Evolutionary conservation across 371 early-diverging fungal genomes (phyloP), one percentile per base, ranked within the genome.

Genomic region (Capniomyces stellatus): DNA sequence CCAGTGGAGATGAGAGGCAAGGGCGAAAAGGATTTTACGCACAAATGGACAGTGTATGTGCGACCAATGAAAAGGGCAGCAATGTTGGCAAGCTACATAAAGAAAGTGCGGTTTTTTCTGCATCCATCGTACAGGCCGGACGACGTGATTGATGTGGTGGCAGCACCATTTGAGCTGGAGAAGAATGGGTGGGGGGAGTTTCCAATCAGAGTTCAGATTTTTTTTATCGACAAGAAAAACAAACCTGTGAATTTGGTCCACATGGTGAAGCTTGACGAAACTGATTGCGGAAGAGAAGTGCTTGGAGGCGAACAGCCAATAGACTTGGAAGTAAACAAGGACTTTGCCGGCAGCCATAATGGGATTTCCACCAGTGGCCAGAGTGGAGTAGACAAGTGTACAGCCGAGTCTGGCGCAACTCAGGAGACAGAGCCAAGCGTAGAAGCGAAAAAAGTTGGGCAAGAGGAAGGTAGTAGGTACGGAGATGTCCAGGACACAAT

Each of bases 161-260:
- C 76, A 31, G 78, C 93, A 0, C 89, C 85, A 0, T 90, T 89
- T 58, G 81, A 82, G 52, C 58, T 92, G 43, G 82, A 82, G 10
- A 74, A 90, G 1, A 75, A 77, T 54, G 95, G 92, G 0, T 94
- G 92, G 92, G 95, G 95, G 4, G 93, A 94, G 64, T 92, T 89
- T 55, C 88, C 91, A 13, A 69, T 92, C 43, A 75, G 88, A 23
- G 64, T 90, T 15, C 83, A 87, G 52, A 49, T 94, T 10, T 77
- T 74, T 57, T 92, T 93, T 66, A 72, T 73, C 18, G 86, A 87
- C 57, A 61, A 64, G 2, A 67, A 79, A 35, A 93, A 92, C 64
- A 87, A 87, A 58, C 80, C 88, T 0, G 75, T 89, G 0, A 87
- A 89, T 54, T 60, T 92, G 13, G 78, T 88, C 22, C 87, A 89